These are phyloP conservation scores for Tricholoma furcatifolium DNA, from an alignment of 768 basidiomycete species.

Conservation along the genomic window DNA sequence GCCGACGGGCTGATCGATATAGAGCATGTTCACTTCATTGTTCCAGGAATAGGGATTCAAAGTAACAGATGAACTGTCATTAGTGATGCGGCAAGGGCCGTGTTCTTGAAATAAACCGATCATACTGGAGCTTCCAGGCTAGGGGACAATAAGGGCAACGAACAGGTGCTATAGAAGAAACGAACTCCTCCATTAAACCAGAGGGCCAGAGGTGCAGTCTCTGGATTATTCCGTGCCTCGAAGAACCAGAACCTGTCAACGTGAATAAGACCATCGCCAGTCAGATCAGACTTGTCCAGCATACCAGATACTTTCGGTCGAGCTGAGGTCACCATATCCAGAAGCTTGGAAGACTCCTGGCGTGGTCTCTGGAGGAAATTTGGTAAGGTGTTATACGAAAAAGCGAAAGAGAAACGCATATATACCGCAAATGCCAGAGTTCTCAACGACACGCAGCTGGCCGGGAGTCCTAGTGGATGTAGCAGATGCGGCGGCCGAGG, in stretches of 20 bases:
- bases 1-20: constrained; percentile 64
- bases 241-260: constrained; percentile 66
- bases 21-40: constrained; percentile 54
- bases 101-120: constrained; percentile 72
- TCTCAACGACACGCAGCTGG: constrained; percentile 53
- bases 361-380: constrained; percentile 46
- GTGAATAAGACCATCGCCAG: too few species aligned
- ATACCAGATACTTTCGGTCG: constrained; percentile 59
- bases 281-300: not conserved
- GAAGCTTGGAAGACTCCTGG: constrained; percentile 61
- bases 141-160: not conserved
- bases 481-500: constrained; percentile 15
- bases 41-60: constrained; percentile 61
- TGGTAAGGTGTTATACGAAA: not conserved
- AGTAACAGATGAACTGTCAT: constrained; percentile 47
- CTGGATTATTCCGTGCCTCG: constrained; percentile 57
- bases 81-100: constrained; percentile 70
- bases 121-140: constrained; percentile 58
- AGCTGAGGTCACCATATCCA: constrained; percentile 60
- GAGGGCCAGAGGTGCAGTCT: constrained; percentile 58
- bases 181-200: constrained; percentile 68
- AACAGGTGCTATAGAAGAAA: not conserved
- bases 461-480: constrained; percentile 36
- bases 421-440: constrained; percentile 60
- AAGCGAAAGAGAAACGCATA: not conserved